phyloP scores from a whole-genome alignment of 1,139 yeast species.

The Saccharomycopsis hybrid region DNA sequence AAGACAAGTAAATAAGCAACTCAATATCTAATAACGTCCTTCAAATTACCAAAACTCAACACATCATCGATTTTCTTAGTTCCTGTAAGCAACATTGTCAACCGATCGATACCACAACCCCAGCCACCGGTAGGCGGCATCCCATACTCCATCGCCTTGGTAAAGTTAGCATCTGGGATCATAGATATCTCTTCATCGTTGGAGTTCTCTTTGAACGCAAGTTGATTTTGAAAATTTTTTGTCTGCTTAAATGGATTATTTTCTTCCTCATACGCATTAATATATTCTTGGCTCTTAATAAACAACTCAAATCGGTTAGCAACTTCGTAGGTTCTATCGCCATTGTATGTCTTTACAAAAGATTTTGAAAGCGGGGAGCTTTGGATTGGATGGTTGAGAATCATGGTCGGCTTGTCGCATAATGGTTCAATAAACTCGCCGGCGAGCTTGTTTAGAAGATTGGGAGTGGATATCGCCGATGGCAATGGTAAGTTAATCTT shows the following conservation, averaged over 20 bases:
- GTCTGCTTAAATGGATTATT: conserved; percentile 73
- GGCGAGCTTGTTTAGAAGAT: conserved; percentile 61
- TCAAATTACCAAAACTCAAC: conserved; percentile 72
- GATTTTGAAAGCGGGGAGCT: conserved; percentile 89
- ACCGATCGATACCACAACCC: conserved; percentile 91
- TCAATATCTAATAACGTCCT: conserved; percentile 61
- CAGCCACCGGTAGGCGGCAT: conserved; percentile 98
- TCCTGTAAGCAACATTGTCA: conserved; percentile 71
- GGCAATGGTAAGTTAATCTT: conserved; percentile 34
- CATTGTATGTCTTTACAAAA: conserved; percentile 26
- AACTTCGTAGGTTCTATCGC: conserved; percentile 34
- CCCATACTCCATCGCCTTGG: conserved; percentile 80
- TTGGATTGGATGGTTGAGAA: conserved; percentile 76
- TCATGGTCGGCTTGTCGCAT: conserved; percentile 57
- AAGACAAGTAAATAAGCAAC: too few relatives aligned
- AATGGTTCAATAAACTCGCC: conserved; percentile 60
- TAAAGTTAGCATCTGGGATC: conserved; percentile 66
- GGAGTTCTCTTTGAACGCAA: conserved; percentile 37
- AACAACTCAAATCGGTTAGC: conserved; percentile 80
- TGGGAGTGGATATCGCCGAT: conserved; percentile 40
- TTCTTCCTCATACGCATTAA: conserved; percentile 95
- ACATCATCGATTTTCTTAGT: conserved; percentile 70
- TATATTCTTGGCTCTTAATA: conserved; percentile 72
- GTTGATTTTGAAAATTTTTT: conserved; percentile 54
- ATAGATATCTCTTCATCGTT: conserved; percentile 53